Base-by-base conservation (phyloP, 2,329 filamentous ascomycete genomes). In the Albophoma yamanashiensis region DNA sequence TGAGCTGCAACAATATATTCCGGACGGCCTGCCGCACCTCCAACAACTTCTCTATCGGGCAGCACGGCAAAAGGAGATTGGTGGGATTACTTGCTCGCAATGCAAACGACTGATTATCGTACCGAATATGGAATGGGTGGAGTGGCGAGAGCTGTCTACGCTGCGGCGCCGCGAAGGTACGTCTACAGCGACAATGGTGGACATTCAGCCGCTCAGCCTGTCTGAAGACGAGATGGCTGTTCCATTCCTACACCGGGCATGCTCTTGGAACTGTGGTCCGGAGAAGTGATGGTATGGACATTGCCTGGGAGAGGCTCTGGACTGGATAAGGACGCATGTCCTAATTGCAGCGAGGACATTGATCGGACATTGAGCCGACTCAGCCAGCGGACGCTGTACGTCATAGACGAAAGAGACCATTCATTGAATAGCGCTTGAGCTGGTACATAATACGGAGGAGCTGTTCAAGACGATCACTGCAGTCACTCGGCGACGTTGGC, bases 81-180 rank as follows among this genome's bases (percentile, higher is more conserved):
- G 83, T 5, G 79, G 80, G 1, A 66, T 79, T 36, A 66, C 67
- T 2, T 88, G 85, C 65, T 79, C 81, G 1, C 72, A 76, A 0
- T 88, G 85, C 66, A 65, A 70, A 31, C 76, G 77, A 36, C 67
- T 68, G 11, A 77, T 82, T 4, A 72, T 84, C 8, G 73, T 81
- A 27, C 80, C 84, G 3, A 70, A 78, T 4, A 74, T 80, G 0
- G 78, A 84, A 66, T 88, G 85, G 85, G 71, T 88, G 9, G 85
- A 88, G 66, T 88, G 85, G 81, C 83, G 81, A 69, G 76, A 80
- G 60, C 59, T 76, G 31, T 62, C 64, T 31, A 67, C 64, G 15
- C 57, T 17, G 27, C 62, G 9, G 58, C 36, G 17, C n/a, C 34
- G 31, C 27, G 27, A 40, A 2, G 62, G 17, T 57, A 50, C 17